Conservation (phyloP, 306 rosid species). For the Alnus glutinosa region DNA sequence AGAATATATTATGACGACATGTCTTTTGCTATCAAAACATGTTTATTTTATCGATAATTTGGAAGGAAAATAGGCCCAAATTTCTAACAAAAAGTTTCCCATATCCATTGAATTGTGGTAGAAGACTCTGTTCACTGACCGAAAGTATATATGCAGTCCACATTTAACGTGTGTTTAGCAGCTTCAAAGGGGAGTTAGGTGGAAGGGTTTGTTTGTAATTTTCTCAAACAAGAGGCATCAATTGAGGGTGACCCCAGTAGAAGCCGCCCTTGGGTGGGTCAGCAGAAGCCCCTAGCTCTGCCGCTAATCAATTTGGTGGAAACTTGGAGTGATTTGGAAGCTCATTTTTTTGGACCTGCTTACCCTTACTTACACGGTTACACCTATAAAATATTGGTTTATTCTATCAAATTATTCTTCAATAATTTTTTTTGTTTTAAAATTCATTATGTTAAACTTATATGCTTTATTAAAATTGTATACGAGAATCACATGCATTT, state of each 20-base stretch:
- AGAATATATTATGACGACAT: no score
- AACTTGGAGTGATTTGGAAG: conserved; percentile 39
- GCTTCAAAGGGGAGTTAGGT: background rate
- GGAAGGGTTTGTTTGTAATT: background rate
- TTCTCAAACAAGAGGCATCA: background rate
- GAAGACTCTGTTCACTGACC: background rate
- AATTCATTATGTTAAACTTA: no score
- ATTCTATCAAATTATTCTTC: background rate
- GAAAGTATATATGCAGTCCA: background rate
- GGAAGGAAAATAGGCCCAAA: no score
- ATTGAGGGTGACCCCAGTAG: background rate
- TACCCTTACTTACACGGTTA: background rate
- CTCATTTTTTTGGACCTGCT: conserved; percentile 10
- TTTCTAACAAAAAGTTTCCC: no score
- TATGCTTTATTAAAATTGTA: no score
- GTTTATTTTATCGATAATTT: no score
- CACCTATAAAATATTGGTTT: background rate
- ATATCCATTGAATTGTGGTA: background rate
- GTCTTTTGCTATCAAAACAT: no score
- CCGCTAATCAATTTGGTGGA: conserved; percentile 19
- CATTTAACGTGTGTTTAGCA: background rate
- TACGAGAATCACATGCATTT: no score
- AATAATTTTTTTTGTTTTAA: background rate
- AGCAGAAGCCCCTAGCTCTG: conserved; percentile 9
- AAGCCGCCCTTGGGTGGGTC: conserved; percentile 7